A percentile compares a stretch with the other conserved stretches of the same genome.
phyloP scores from a whole-genome alignment of 164 flowering plant species.

The Dillenia turbinata region DNA sequence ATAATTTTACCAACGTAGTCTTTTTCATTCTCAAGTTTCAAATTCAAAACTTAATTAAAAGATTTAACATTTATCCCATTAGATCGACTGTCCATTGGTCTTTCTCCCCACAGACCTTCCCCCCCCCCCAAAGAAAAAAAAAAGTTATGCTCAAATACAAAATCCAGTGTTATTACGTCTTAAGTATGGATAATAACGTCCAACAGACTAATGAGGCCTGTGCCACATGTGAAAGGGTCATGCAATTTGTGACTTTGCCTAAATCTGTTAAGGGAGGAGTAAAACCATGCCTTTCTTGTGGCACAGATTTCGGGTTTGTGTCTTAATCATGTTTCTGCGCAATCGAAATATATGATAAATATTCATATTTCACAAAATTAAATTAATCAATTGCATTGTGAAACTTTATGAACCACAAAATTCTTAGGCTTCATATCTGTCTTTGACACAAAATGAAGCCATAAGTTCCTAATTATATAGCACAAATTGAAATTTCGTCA shows the following conservation, averaged over 20 bases:
- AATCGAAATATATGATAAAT: not conserved
- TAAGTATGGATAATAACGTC: not conserved
- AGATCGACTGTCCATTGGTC: too few species aligned
- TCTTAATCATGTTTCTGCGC: not conserved
- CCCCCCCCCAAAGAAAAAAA: not conserved
- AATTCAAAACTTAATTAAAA: too few species aligned
- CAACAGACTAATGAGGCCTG: not conserved
- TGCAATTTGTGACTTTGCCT: constrained; percentile 11
- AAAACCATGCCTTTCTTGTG: not conserved
- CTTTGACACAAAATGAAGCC: too few species aligned
- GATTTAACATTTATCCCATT: too few species aligned
- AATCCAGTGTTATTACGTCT: not conserved
- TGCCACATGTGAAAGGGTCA: constrained; percentile 11
- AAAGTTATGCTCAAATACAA: not conserved
- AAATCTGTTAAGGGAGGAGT: constrained; percentile 6
- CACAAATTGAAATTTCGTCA: too few species aligned
- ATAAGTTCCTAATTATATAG: too few species aligned
- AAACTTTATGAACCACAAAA: not conserved
- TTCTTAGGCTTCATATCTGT: too few species aligned
- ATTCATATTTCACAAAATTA: not conserved
- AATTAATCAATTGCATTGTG: not conserved
- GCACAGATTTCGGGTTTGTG: not conserved
- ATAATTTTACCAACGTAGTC: too few species aligned
- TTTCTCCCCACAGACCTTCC: too few species aligned
- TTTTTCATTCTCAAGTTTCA: too few species aligned